Evolutionary conservation across 1,284 basidiomycete genomes (phyloP).

Genomic region (Athelia sp.): DNA sequence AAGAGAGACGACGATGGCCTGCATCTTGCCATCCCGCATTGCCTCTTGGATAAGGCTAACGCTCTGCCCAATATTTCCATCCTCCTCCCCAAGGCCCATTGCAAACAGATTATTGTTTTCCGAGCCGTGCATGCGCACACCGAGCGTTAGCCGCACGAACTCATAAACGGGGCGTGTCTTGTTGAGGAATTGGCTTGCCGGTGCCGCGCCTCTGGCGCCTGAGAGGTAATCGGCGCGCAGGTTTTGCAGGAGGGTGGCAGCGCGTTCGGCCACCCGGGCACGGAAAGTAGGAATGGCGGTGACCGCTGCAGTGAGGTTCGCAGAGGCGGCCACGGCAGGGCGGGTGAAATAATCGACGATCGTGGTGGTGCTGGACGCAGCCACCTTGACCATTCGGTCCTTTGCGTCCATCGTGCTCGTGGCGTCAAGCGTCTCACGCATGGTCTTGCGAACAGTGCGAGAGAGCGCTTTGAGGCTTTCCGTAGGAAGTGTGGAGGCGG

Average conservation of each 20-base stretch:
- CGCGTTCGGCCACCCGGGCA: conserved; percentile 37
- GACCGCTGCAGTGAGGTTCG: conserved; percentile 21
- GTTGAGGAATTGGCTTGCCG: conserved; percentile 58
- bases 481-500: conserved; percentile 26
- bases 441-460: conserved; percentile 30
- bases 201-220: conserved; percentile 47
- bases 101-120: conserved; percentile 59
- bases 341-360: conserved; percentile 55
- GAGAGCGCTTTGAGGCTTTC: conserved; percentile 27
- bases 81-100: conserved; percentile 52
- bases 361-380: conserved; percentile 52
- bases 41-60: conserved; percentile 69
- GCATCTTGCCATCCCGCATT: conserved; percentile 69
- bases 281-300: conserved; percentile 47
- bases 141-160: conserved; percentile 62
- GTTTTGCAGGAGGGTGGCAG: conserved; percentile 38
- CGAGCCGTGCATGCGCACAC: conserved; percentile 68
- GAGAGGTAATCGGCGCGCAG: conserved; percentile 51
- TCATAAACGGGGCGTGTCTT: conserved; percentile 66
- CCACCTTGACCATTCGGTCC: conserved; percentile 63
- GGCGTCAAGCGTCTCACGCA: conserved; percentile 53
- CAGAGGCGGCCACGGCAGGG: conserved; percentile 24
- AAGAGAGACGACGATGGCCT: conserved; percentile 48
- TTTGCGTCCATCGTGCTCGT: conserved; percentile 68
- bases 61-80: conserved; percentile 61